Base-by-base conservation (phyloP, 2,329 filamentous ascomycete genomes). In the Xylaria sp. region DNA sequence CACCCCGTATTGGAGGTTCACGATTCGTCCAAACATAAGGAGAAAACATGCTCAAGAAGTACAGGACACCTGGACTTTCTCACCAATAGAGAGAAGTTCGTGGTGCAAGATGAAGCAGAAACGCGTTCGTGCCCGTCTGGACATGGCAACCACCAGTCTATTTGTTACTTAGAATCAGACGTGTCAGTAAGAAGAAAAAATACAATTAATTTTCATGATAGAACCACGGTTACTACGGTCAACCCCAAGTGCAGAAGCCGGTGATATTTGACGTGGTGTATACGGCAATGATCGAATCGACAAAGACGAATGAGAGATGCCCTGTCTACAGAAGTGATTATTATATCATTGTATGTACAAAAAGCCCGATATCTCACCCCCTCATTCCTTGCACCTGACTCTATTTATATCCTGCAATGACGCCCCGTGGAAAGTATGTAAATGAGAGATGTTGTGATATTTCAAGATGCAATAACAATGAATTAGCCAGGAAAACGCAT, bases 81-180 rank as follows among this genome's bases (percentile, higher is more conserved):
- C 66, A 57, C 61, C 56, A 71, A 72, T 71, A 71, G 66, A 71
- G 60, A 70, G 60, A 66, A 69, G 60, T 69, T 68, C 50, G 41
- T 64, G 48, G 68, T 72, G 69, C 61, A 69, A 65, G 58, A 71
- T 65, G 65, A 69, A 66, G 46, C 56, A 34, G 50, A 55, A 48
- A 39, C 44, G 18, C 23, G 23, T 69, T 34, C 39, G 23, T 67
- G 56, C 60, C 51, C 54, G 41, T 57, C 55, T 66, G 25, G 52
- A 41, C 18, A 60, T 67, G 60, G 65, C 23, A 48, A 52, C 10
- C 34, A 54, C 37, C 50, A 37, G 64, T 56, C 25, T 57, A 39
- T 60, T 15, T 61, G 44, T 62, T 66, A 51, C 44, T 50, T 34
- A 15, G 46, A 55, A 50, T 54, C 7, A 15, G 57, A 63, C 20